Evolutionary conservation across 2,329 filamentous ascomycete species (phyloP).

Genomic region (Sporothrix dimorphospora): DNA sequence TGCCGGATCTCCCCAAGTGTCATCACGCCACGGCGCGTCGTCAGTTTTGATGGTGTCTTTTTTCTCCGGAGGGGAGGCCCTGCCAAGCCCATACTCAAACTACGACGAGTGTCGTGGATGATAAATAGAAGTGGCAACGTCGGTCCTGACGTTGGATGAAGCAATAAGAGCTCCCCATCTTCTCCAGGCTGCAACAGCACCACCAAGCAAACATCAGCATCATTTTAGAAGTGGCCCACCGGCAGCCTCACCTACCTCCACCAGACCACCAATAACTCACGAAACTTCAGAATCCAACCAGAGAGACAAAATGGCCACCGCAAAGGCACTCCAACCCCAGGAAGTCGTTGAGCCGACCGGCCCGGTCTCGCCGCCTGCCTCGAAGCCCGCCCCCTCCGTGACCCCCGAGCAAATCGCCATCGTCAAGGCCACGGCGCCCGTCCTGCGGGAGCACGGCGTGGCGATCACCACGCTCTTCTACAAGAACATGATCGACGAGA

Average conservation of each 20-base stretch:
- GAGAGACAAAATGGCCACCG: not conserved
- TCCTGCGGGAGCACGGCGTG: conserved; percentile 68
- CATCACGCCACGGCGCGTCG: conserved; percentile 19
- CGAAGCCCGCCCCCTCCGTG: conserved; percentile 44
- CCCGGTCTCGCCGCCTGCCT: not conserved
- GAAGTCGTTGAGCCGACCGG: not conserved
- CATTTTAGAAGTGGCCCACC: not conserved
- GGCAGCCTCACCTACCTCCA: not conserved
- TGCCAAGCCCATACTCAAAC: not conserved
- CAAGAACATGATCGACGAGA: conserved; percentile 63
- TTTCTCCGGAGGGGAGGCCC: not conserved
- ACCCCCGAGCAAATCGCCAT: conserved; percentile 67
- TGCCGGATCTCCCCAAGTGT: not conserved
- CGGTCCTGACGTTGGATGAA: not conserved
- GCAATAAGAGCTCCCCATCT: not conserved
- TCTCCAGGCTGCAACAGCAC: not conserved
- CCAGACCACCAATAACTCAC: not conserved
- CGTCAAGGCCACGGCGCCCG: conserved; percentile 77
- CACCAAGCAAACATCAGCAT: not conserved
- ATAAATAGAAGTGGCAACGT: conserved; percentile 22
- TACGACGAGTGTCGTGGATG: not conserved
- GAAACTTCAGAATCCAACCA: not conserved
- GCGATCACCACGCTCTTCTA: conserved; percentile 76
- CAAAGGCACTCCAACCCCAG: not conserved
- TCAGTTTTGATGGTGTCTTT: not conserved